Base-by-base conservation (phyloP, 306 rosid genomes). In the Mimosa bimucronata region DNA sequence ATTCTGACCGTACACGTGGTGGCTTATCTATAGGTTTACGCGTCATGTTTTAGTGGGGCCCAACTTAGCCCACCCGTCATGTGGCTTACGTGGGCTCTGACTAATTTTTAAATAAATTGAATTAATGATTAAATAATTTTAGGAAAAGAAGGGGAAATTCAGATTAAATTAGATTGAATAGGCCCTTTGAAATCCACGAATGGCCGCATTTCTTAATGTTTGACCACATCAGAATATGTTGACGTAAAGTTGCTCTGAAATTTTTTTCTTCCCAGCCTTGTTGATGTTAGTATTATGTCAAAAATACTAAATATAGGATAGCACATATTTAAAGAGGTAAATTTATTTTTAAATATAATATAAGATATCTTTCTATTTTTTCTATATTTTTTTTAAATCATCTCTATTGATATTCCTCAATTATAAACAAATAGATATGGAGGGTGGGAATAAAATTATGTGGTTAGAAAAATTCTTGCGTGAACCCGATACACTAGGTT, bases 1-100 rank as follows among this genome's bases (percentile, higher is more conserved):
- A 86, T 75, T 31, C 2, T 0, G 12, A 2, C 91, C 94, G 86
- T 85, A 79, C 93, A 91, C 94, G 94, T 94, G 97, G 78, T 80
- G 0, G 16, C 15, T 2, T 7, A 1, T 12, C 15, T 83, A n/a
- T 70, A 41, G 87, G 82, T 61, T 81, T 81, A 81, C 83, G 87
- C 84, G 84, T 81, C 88, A 46, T 9, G 34, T 28, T 10, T 64
- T 48, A 42, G 71, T 15, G 80, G 65, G 42, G 82, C 78, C 80
- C 89, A 87, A 61, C 86, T 83, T 61, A 53, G 55, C 74, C 77
- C 58, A 80, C 80, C 80, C 83, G 42, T 85, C 90, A 78, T 91
- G 81, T 78, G 45, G 85, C 90, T 90, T 89, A 87, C 94, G 88
- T 90, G 93, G 89, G 79, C 69, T 64, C 48, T 55, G 34, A 0